phyloP scores from a whole-genome alignment of 352 stramenopile genomes.

The Phytopythium kandeliae region DNA sequence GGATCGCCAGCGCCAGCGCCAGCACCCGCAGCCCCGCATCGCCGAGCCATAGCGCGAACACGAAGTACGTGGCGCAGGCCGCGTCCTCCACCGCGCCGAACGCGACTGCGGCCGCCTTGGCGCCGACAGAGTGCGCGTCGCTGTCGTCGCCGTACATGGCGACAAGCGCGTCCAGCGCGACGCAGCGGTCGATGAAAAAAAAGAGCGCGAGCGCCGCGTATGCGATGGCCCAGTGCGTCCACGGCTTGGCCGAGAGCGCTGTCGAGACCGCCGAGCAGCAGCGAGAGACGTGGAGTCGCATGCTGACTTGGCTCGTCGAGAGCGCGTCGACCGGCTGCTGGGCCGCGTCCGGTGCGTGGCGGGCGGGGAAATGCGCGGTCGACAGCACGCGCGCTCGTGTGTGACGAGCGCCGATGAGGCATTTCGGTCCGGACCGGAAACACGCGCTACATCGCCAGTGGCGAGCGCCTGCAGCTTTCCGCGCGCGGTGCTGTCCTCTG shows the following conservation, averaged over 20 bases:
- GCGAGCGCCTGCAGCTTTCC: background rate
- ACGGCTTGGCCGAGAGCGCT: constrained; percentile 4
- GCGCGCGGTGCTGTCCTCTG: background rate
- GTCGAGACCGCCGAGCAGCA: background rate
- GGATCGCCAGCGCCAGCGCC: background rate
- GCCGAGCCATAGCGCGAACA: constrained; percentile 12
- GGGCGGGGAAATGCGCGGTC: background rate
- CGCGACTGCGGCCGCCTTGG: constrained; percentile 10
- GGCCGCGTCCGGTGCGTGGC: no score
- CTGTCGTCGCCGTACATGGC: constrained; percentile 4
- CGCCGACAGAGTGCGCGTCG: constrained; percentile 1
- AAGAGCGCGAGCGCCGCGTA: constrained; percentile 9
- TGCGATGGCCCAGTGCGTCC: constrained; percentile 7
- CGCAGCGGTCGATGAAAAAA: constrained; percentile 12
- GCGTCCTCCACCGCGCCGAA: constrained; percentile 20
- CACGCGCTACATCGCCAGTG: background rate
- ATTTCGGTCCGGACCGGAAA: no score
- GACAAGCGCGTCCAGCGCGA: constrained; percentile 6
- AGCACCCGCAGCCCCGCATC: constrained; percentile 12
- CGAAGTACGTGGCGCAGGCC: constrained; percentile 26
- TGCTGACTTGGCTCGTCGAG: background rate
- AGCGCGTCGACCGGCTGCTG: background rate
- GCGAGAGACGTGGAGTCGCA: no score
- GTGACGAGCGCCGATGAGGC: background rate
- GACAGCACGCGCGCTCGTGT: background rate